phyloP scores from a whole-genome alignment of 2,329 filamentous ascomycete species.

The Aphanocladium album region DNA sequence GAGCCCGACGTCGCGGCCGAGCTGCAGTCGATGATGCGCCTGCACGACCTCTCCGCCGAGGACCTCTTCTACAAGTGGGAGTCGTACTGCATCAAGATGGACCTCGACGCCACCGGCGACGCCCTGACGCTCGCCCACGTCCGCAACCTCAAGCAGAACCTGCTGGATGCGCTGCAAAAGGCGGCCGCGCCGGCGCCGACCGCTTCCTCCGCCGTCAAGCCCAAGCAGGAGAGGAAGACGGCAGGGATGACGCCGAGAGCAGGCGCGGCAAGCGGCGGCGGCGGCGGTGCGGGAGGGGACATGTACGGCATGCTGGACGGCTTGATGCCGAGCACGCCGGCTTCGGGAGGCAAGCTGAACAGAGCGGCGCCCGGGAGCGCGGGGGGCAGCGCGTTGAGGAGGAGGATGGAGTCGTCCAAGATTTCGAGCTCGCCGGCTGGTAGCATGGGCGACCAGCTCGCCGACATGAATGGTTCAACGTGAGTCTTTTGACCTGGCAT shows the following conservation, averaged over 20 bases:
- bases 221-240: constrained; percentile 56
- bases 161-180: constrained; percentile 79
- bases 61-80: constrained; percentile 99
- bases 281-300: constrained; percentile 52
- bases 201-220: neutral
- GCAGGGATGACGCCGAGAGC: constrained; percentile 59
- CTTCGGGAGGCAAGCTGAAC: constrained; percentile 38
- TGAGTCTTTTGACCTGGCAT: constrained; percentile 18
- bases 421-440: constrained; percentile 30
- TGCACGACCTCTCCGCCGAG: constrained; percentile 75
- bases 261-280: constrained; percentile 46
- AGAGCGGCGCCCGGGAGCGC: constrained; percentile 20
- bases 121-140: constrained; percentile 63
- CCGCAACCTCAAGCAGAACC: constrained; percentile 75
- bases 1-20: constrained; percentile 75
- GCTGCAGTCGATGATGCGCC: constrained; percentile 76
- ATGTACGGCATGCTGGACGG: constrained; percentile 81
- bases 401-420: constrained; percentile 26
- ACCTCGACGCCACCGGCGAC: constrained; percentile 63
- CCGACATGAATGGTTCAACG: constrained; percentile 25
- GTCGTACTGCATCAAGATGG: constrained; percentile 94
- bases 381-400: constrained; percentile 27
- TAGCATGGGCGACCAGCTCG: constrained; percentile 30
- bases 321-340: constrained; percentile 60
- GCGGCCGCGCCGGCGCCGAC: constrained; percentile 55